Evolutionary conservation across 345 rosid species (phyloP).

Genomic region (Lepidium didymum): DNA sequence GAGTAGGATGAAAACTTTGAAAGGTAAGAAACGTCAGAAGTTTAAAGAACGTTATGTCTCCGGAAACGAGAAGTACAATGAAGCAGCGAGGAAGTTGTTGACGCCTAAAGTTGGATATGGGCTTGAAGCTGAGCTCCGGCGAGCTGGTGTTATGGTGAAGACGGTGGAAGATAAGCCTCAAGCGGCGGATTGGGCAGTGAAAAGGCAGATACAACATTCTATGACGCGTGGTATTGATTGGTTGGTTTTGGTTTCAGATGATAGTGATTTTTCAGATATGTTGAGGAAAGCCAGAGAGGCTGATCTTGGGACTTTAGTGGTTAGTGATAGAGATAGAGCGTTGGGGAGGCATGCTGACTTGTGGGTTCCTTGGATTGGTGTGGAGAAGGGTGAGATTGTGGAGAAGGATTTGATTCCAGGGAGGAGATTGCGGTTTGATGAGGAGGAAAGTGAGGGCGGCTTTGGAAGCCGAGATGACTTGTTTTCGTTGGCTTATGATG

Average conservation of each 20-base stretch:
- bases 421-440: slow-evolving; percentile 33
- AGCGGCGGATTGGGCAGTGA: slow-evolving; percentile 96
- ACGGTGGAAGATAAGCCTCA: slow-evolving; percentile 92
- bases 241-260: slow-evolving; percentile 82
- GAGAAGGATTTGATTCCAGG: slow-evolving; percentile 68
- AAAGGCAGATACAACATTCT: slow-evolving; percentile 85
- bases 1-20: slow-evolving; percentile 66
- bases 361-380: slow-evolving; percentile 88
- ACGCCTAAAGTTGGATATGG: slow-evolving; percentile 73
- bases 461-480: slow-evolving; percentile 27
- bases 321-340: slow-evolving; percentile 62
- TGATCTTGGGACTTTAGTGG: slow-evolving; percentile 72
- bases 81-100: slow-evolving; percentile 57
- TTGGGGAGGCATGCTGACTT: slow-evolving; percentile 72
- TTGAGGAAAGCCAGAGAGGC: slow-evolving; percentile 73
- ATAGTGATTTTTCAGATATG: slow-evolving; percentile 70
- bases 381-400: slow-evolving; percentile 64
- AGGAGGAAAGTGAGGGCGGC: slow-evolving; percentile 18
- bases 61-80: slow-evolving; percentile 73
- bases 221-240: slow-evolving; percentile 86
- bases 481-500: slow-evolving; percentile 43
- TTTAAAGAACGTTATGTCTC: slow-evolving; percentile 58
- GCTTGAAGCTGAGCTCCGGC: slow-evolving; percentile 57
- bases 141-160: slow-evolving; percentile 79
- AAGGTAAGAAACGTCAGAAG: slow-evolving; percentile 75